These are phyloP conservation scores for Neobulgaria alba DNA, from an alignment of 2,329 filamentous ascomycete genomes.

Conservation along the genomic window DNA sequence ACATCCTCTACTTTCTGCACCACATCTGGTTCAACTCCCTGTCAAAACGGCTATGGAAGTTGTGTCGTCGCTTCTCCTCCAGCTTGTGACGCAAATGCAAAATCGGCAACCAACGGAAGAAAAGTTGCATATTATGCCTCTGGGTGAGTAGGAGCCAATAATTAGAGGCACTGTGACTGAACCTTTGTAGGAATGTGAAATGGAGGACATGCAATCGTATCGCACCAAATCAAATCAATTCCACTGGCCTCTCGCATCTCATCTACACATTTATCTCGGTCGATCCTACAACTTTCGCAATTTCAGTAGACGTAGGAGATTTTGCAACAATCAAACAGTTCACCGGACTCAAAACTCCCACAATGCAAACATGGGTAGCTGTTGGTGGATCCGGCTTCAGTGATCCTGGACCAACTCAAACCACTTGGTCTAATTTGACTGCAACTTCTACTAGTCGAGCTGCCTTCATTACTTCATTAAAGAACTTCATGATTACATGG, in stretches of 20 bases:
- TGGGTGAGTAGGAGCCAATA: constrained; percentile 6
- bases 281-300: constrained; percentile 28
- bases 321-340: constrained; percentile 8
- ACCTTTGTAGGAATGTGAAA: constrained; percentile 3
- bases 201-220: constrained; percentile 11
- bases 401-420: constrained; percentile 19
- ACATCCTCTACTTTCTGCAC: neutral
- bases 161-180: constrained; percentile 3
- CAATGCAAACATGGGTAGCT: constrained; percentile 10
- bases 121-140: constrained; percentile 32
- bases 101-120: constrained; percentile 23
- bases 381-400: constrained; percentile 15
- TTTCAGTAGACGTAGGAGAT: constrained; percentile 22
- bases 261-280: constrained; percentile 35
- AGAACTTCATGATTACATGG: constrained; percentile 29
- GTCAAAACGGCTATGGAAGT: constrained; percentile 30
- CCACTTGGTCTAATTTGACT: constrained; percentile 27
- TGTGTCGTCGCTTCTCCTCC: constrained; percentile 24
- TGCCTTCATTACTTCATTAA: constrained; percentile 32
- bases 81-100: constrained; percentile 19
- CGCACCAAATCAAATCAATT: constrained; percentile 19
- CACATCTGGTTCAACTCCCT: constrained; percentile 11
- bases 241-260: constrained; percentile 15
- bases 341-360: constrained; percentile 8
- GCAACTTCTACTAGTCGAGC: constrained; percentile 21